phyloP scores from a whole-genome alignment of 768 basidiomycete genomes.

The Galerina marginata region DNA sequence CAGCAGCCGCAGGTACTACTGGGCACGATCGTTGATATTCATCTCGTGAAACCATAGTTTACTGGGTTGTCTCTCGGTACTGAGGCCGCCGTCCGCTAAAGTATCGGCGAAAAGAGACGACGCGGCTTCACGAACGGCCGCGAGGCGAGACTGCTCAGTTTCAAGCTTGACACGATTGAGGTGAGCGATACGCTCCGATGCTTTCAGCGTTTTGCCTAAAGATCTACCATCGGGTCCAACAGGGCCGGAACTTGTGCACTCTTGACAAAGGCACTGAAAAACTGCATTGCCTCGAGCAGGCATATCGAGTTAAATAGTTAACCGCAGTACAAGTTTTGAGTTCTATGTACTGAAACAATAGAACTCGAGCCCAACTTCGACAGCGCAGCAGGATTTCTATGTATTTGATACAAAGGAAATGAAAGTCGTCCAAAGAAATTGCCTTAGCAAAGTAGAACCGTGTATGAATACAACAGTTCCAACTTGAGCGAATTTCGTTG shows the following conservation, averaged over 20 bases:
- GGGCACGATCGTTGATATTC: background rate
- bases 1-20: background rate
- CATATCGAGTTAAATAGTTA: too few relatives aligned
- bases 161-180: background rate
- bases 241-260: background rate
- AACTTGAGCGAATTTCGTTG: too few relatives aligned
- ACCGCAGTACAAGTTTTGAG: too few relatives aligned
- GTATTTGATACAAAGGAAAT: too few relatives aligned
- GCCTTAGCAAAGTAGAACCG: too few relatives aligned
- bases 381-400: too few relatives aligned
- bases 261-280: background rate
- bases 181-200: background rate
- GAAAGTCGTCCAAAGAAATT: too few relatives aligned
- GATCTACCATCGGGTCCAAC: background rate
- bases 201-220: background rate
- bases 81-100: background rate
- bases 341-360: too few relatives aligned
- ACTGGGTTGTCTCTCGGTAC: background rate
- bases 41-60: background rate
- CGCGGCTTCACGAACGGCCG: background rate
- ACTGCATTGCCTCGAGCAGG: background rate
- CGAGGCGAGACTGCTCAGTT: background rate
- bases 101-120: background rate
- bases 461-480: too few relatives aligned
- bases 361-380: too few relatives aligned